A percentile compares a stretch with the other conserved stretches of the same genome.
Conservation (phyloP, 805 yeast species). For the Candida maltosa region DNA sequence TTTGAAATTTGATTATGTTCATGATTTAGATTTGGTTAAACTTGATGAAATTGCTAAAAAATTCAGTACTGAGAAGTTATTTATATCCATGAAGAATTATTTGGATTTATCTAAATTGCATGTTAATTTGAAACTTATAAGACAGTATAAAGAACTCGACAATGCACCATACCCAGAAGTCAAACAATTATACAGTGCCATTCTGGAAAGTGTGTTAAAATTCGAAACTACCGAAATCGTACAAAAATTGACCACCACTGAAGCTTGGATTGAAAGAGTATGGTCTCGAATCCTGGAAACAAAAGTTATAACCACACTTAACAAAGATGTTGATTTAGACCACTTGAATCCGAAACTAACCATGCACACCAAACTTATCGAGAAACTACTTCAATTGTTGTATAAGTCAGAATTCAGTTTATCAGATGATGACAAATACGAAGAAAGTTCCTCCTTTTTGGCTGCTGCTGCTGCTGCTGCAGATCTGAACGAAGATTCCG, state of each 20-base stretch:
- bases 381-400: constrained; percentile 15
- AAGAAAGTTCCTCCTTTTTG: constrained; percentile 21
- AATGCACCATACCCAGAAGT: constrained; percentile 17
- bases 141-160: constrained; percentile 10
- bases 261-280: constrained; percentile 19
- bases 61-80: constrained; percentile 20
- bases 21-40: constrained; percentile 9
- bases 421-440: constrained; percentile 25
- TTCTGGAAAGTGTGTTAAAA: constrained; percentile 18
- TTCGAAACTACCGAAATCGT: constrained; percentile 14
- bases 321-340: constrained; percentile 12
- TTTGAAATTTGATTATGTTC: constrained; percentile 14
- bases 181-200: constrained; percentile 18
- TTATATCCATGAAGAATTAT: constrained; percentile 18
- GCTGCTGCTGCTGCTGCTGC: constrained; percentile 8
- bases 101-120: constrained; percentile 27
- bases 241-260: constrained; percentile 14
- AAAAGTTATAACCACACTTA: constrained; percentile 16
- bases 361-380: constrained; percentile 16
- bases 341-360: constrained; percentile 16
- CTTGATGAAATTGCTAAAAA: constrained; percentile 20
- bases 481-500: constrained; percentile 12
- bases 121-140: constrained; percentile 15
- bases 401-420: constrained; percentile 23
- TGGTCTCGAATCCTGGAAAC: constrained; percentile 13